These are phyloP conservation scores for Aspergillus quadricinctus DNA, from an alignment of 2,329 filamentous ascomycete genomes.

Conservation along the genomic window DNA sequence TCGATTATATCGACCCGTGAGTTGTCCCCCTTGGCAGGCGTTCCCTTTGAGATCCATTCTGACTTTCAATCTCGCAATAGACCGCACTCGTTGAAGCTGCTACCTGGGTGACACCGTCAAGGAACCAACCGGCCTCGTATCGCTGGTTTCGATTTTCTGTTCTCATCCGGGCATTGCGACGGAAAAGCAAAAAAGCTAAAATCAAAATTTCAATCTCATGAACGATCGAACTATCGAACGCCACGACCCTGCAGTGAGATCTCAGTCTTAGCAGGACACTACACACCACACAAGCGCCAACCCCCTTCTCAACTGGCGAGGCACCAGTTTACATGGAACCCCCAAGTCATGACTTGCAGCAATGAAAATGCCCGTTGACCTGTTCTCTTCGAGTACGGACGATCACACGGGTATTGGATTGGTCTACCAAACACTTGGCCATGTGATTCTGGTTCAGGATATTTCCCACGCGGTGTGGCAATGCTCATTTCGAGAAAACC, in stretches of 20 bases:
- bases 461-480: constrained; percentile 10
- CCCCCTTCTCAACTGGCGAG: constrained; percentile 9
- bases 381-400: background rate
- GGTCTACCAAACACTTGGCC: constrained; percentile 34
- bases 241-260: constrained; percentile 5
- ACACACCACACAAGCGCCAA: constrained; percentile 7
- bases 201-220: background rate
- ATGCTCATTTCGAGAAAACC: background rate
- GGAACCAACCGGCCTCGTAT: constrained; percentile 3
- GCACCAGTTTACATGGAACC: constrained; percentile 27
- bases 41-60: background rate
- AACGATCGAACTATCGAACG: constrained; percentile 4
- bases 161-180: constrained; percentile 5
- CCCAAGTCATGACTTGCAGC: constrained; percentile 39
- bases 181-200: constrained; percentile 12
- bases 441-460: constrained; percentile 25
- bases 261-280: constrained; percentile 6
- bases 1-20: constrained; percentile 46
- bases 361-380: constrained; percentile 32
- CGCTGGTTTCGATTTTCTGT: background rate
- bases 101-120: constrained; percentile 23
- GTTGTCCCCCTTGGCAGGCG: constrained; percentile 9
- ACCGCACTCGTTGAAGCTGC: constrained; percentile 15
- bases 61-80: constrained; percentile 1
- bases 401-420: constrained; percentile 29